Evolutionary conservation across 495 filamentous ascomycete genomes (phyloP).

Genomic region (Daldinia vernicosa): DNA sequence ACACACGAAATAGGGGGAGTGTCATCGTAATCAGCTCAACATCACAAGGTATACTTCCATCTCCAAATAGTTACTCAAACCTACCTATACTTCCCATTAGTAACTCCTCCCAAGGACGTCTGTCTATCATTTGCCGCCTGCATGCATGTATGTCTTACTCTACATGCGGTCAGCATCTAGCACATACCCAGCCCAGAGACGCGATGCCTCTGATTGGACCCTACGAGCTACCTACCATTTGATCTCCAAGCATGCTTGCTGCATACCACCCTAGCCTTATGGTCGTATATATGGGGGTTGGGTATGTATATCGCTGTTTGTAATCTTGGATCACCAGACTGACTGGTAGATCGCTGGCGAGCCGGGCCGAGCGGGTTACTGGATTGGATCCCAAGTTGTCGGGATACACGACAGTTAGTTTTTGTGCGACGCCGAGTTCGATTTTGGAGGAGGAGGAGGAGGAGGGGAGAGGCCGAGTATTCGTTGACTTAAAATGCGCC

Average conservation of each 20-base stretch:
- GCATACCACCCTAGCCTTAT: constrained; percentile 5
- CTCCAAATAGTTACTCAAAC: neutral
- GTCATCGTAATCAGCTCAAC: neutral
- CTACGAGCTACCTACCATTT: neutral
- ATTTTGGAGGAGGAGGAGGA: too few species aligned
- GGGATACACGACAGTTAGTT: constrained; percentile 4
- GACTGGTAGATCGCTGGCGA: neutral
- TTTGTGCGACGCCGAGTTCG: neutral
- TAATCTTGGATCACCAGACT: constrained; percentile 4
- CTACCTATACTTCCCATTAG: neutral
- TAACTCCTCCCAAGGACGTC: neutral
- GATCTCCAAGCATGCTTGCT: neutral
- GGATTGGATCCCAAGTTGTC: neutral
- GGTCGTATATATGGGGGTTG: neutral
- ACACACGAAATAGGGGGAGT: neutral
- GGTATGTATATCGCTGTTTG: neutral
- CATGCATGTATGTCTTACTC: neutral
- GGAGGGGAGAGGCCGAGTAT: neutral
- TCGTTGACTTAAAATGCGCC: neutral
- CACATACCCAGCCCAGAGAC: neutral
- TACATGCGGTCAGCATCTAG: constrained; percentile 1
- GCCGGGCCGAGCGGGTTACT: constrained; percentile 1
- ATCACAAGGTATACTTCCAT: neutral
- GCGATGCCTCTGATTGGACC: neutral
- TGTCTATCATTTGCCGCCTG: neutral